Evolutionary conservation across 179 eudicot species (phyloP), one percentile per base, ranked within the genome.

Genomic region (Gypsophila paniculata): DNA sequence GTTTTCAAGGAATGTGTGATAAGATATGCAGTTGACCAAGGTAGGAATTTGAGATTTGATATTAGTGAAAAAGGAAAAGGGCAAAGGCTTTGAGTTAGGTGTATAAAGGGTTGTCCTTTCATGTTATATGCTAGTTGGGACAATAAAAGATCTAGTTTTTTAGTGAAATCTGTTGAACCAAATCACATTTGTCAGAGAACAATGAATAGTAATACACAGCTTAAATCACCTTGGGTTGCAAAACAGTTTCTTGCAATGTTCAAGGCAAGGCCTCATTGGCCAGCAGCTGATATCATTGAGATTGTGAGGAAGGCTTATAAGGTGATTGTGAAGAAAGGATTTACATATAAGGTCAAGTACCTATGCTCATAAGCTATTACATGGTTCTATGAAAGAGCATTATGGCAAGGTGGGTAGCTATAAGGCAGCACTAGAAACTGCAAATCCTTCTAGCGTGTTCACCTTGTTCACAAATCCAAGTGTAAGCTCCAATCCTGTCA

Each of bases 321-420:
- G 13, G 42, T 61, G 4, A 5, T 19, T 2, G 7, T 58, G 12
- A 8, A 58, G 14, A 8, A 4, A 0, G 29, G 32, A 8, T 32
- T 26, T 26, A 39, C 65, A 10, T 61, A 61, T n/a, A 61, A 61
- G 13, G 13, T 61, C n/a, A 61, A 61, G 42, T 61, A 11, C n/a
- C 42, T 17, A 29, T 17, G 18, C 42, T 5, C 19, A 29, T 34
- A 34, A 6, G 34, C 13, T 34, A 12, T 22, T 58, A 7, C 61
- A 58, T 22, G 61, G 61, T 8, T 58, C 61, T 21, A 58, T 58
- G 61, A 61, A 61, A 14, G 66, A 61, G 6, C 66, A 61, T 34
- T 61, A 32, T 21, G 5, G 44, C 11, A 61, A 29, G 6, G 5
- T 61, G 0, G 66, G 66, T 6, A 5, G 21, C 18, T 61, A 61